Percentiles rank a stretch among this genome's conserved stretches.
phyloP scores from a whole-genome alignment of 2,329 filamentous ascomycete species.

The Graphiopsis chlorocephala region DNA sequence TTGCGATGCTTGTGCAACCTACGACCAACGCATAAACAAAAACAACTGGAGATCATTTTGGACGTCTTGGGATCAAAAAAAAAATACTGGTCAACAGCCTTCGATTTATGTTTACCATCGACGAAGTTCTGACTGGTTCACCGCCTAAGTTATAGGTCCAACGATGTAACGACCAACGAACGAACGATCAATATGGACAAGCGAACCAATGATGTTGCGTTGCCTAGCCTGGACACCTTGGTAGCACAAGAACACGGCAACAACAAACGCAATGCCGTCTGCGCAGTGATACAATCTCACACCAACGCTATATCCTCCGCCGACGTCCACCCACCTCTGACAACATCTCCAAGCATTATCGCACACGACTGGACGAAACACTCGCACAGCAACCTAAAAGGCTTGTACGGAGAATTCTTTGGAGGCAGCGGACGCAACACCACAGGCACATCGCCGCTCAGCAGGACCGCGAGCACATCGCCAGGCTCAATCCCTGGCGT shows the following conservation, averaged over 20 bases:
- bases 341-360: conserved; percentile 29
- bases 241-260: background rate
- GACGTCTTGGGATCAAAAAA: background rate
- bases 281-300: conserved; percentile 15
- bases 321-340: conserved; percentile 19
- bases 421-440: conserved; percentile 24
- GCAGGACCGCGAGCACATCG: conserved; percentile 26
- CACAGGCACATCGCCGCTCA: conserved; percentile 32
- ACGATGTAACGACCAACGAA: background rate
- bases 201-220: background rate
- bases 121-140: background rate
- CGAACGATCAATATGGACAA: background rate
- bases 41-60: background rate
- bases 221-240: background rate
- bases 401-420: conserved; percentile 18
- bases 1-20: background rate
- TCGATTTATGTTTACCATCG: background rate
- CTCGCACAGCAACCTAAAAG: conserved; percentile 30
- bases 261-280: background rate
- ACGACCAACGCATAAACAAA: too few relatives aligned
- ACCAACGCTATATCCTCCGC: conserved; percentile 30
- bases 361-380: conserved; percentile 26
- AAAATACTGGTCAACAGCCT: background rate
- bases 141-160: background rate
- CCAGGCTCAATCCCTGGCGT: conserved; percentile 25